These are phyloP conservation scores for Kokia cookei DNA, from an alignment of 441 rosid genomes.

Conservation along the genomic window DNA sequence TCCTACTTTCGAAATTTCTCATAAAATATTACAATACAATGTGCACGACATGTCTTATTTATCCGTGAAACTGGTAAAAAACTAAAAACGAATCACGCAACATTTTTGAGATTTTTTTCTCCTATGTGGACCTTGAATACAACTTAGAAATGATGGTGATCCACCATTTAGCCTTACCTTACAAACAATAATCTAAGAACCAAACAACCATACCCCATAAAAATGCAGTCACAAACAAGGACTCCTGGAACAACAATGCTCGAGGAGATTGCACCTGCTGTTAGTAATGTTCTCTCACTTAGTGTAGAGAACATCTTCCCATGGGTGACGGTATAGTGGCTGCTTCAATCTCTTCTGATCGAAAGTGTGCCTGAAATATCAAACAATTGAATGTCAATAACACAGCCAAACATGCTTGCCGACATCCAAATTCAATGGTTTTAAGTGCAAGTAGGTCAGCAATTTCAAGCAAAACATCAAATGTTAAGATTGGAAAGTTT, in stretches of 20 bases:
- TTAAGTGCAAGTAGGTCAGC: neutral
- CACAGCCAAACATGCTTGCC: neutral
- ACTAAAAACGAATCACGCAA: neutral
- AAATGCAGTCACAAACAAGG: conserved; percentile 8
- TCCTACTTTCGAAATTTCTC: neutral
- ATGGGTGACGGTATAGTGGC: conserved; percentile 78
- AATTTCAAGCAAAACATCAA: neutral
- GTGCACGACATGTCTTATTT: conserved; percentile 7
- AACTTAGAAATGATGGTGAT: conserved; percentile 17
- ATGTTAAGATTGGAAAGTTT: neutral
- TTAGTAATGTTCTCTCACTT: conserved; percentile 29
- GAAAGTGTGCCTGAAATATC: conserved; percentile 26
- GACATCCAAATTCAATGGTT: neutral
- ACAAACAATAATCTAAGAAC: conserved; percentile 27
- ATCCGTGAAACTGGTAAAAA: neutral
- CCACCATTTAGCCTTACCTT: neutral
- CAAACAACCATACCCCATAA: conserved; percentile 1
- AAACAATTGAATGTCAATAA: neutral
- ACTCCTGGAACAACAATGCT: conserved; percentile 3
- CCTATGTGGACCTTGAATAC: conserved; percentile 8
- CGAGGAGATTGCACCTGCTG: conserved; percentile 7
- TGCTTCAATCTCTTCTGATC: conserved; percentile 87
- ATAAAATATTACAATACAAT: neutral
- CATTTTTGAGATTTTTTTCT: neutral
- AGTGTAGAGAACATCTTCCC: conserved; percentile 88